Base-by-base conservation (phyloP, 1,284 basidiomycete genomes). In the Trametes pubescens region DNA sequence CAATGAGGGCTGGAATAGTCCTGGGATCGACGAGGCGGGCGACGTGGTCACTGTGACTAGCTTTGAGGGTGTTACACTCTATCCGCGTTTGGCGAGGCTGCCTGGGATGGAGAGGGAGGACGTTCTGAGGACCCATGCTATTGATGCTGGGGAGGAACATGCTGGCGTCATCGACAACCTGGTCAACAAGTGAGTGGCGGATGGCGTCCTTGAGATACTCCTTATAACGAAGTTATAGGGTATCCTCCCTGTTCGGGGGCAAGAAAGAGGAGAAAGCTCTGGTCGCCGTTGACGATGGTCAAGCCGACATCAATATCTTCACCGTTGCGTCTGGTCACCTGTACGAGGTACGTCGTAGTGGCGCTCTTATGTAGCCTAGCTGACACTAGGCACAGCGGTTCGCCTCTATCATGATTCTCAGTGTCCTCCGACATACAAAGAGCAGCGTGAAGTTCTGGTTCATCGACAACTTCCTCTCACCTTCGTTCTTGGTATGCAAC, bases 381-480 rank as follows among this genome's bases (percentile, higher is more conserved):
- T 57, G 24, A 53, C 46, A 34, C 56, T 65, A 55, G 4, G 8
- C 2, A 24, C 69, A 97, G 94, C 91, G 97, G 16, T 99, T 99
- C 79, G 96, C 91, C 0, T 96, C 94, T 29, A 98, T 99, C 80
- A 99, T 99, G 97, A 94, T 98, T 65, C 83, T 99, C 43, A 96
- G 94, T 71, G 98, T 99, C 26, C 84, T 99, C 70, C 89, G 90
- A 60, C 96, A 99, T 74, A 99, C 97, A 3, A 87, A 95, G 37
- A 92, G 90, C 72, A 91, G 87, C 26, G 96, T 99, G 77, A 99
- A 99, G 77, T 99, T 99, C 79, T 99, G 97, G 97, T 99, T 99
- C 78, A 99, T 99, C 70, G 94, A 98, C 75, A 99, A 99, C 79
- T 99, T 99, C 86, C 84, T 99, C 24, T 99, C 97, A 0, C 97